These are phyloP conservation scores for Phytophthora tubulina DNA, from an alignment of 352 stramenopile species.

Conservation along the genomic window DNA sequence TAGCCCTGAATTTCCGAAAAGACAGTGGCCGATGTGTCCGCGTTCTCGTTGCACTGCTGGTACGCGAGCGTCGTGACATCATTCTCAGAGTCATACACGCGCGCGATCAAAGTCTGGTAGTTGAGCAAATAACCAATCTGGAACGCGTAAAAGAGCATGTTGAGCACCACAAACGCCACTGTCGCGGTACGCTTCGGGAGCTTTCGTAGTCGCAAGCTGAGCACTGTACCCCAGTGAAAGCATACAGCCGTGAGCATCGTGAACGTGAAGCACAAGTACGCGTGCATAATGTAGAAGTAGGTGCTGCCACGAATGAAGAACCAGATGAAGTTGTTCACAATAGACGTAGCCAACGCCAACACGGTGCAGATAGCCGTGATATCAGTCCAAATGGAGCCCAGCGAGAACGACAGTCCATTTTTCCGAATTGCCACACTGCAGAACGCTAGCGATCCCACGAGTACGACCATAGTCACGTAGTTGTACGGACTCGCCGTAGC, in stretches of 20 bases:
- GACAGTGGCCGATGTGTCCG: slow-evolving; percentile 65
- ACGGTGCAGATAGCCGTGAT: slow-evolving; percentile 88
- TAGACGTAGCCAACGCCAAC: slow-evolving; percentile 70
- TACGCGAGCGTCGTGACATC: slow-evolving; percentile 76
- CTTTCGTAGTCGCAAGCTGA: slow-evolving; percentile 81
- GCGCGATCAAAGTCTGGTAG: slow-evolving; percentile 71
- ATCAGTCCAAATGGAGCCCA: slow-evolving; percentile 89
- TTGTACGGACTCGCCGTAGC: slow-evolving; percentile 87
- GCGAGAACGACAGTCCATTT: slow-evolving; percentile 84
- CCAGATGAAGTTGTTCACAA: slow-evolving; percentile 91
- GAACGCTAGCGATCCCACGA: slow-evolving; percentile 85
- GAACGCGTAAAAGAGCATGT: slow-evolving; percentile 85
- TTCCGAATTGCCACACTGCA: slow-evolving; percentile 86
- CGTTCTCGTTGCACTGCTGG: slow-evolving; percentile 79
- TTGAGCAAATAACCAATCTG: slow-evolving; percentile 77
- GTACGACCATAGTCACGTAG: slow-evolving; percentile 88
- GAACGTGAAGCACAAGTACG: slow-evolving; percentile 88
- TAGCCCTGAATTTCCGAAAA: slow-evolving; percentile 91
- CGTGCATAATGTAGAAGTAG: slow-evolving; percentile 87
- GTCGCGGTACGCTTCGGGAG: slow-evolving; percentile 74
- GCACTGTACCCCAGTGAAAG: slow-evolving; percentile 89
- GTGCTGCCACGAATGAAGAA: slow-evolving; percentile 66
- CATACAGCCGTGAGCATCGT: slow-evolving; percentile 91
- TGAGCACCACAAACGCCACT: slow-evolving; percentile 75
- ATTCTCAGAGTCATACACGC: slow-evolving; percentile 80